Conservation (phyloP, 305 asterid species). For the Nicotiana rustica region DNA sequence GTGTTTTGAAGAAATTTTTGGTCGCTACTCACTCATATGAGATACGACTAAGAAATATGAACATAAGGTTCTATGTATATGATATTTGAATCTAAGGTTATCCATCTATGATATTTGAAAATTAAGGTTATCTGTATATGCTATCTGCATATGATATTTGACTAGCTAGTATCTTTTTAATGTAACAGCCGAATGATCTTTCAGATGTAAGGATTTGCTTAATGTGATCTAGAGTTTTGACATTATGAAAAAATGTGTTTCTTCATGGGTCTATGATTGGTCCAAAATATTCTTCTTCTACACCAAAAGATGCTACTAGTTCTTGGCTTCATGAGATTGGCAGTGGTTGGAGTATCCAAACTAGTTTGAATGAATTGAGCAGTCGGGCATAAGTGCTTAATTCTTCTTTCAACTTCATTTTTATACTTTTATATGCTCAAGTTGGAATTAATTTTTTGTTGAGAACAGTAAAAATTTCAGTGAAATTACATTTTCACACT, state of each 20-base stretch:
- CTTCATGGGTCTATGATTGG: conserved; percentile 20
- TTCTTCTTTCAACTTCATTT: not conserved
- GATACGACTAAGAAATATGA: conserved; percentile 21
- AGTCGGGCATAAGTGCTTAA: not conserved
- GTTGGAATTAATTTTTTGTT: not conserved
- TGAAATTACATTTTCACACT: not conserved
- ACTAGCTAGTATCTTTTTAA: not conserved
- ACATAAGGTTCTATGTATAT: conserved; percentile 1
- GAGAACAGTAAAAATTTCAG: not conserved
- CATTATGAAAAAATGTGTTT: not conserved
- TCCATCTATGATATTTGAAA: not conserved
- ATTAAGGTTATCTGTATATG: no score
- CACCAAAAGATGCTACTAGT: conserved; percentile 17
- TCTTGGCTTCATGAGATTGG: conserved; percentile 1
- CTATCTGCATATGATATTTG: not conserved
- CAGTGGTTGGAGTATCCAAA: not conserved
- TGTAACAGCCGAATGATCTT: not conserved
- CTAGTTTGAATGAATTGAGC: not conserved
- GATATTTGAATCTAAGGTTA: not conserved
- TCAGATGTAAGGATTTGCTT: conserved; percentile 29
- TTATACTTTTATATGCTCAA: not conserved
- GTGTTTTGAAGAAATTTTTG: not conserved
- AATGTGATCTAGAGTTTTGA: conserved; percentile 9
- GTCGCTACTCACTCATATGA: not conserved
- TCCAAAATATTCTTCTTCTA: not conserved